Evolutionary conservation across 192 early-diverging fungal species (phyloP), one percentile per base, ranked within the genome.

Genomic region (Pecoramyces ruminantium): DNA sequence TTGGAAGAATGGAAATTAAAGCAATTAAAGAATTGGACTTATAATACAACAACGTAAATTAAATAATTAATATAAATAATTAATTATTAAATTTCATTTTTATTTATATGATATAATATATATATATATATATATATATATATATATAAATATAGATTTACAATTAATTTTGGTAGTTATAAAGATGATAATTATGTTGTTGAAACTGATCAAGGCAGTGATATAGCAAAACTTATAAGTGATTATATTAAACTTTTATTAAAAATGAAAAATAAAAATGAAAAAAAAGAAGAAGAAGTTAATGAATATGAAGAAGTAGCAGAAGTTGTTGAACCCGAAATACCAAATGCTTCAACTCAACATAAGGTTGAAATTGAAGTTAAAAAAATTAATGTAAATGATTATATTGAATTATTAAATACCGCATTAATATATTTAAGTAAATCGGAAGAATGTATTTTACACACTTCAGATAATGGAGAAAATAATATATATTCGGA

Each of bases 171-270:
- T 78, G 90, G 90, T 25, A 86, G 88, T 51, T 88, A 91, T 79
- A 84, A 81, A 15, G 86, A 91, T 28, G 81, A 80, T 0, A 88
- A 87, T 42, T 91, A 90, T 80, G 84, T 83, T 21, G 90, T 91
- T 25, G 83, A 91, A 78, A 91, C 90, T n/a, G 79, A 34, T 2
- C 88, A 91, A 80, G 90, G 90, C 28, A 86, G 88, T 78, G 84
- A 87, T 77, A 91, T 91, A 25, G 88, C 89, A 18, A 85, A 86
- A 77, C 84, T 90, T 0, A 89, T 91, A 79, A 81, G 84, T 15
- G 90, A 89, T 9, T 91, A 91, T 82, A 91, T 91, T 84, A 89
- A 91, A 81, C 90, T 91, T 39, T 86, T 90, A 42, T 77, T 91
- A 58, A 91, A 91, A 81, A 87, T 86, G 80, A 83, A 86, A 38